These are phyloP conservation scores for Salix caprea DNA, from an alignment of 345 rosid species.

Conservation along the genomic window DNA sequence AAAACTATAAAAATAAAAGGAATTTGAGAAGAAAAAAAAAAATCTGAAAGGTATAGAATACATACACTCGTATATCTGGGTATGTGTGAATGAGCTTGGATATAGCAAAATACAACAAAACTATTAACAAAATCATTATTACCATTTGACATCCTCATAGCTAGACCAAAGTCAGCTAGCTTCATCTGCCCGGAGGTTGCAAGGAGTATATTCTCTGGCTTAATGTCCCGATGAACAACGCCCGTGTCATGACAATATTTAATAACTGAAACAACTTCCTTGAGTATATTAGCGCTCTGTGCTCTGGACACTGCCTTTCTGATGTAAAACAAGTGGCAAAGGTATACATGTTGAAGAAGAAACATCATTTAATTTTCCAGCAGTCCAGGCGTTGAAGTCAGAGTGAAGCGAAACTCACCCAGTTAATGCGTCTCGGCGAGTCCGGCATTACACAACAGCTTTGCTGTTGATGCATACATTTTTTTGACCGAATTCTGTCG, in stretches of 20 bases:
- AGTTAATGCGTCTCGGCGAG: too few species aligned
- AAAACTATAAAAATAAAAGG: background rate
- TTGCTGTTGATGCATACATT: too few species aligned
- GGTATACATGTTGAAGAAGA: too few species aligned
- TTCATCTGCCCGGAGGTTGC: slow-evolving; percentile 10
- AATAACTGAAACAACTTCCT: too few species aligned
- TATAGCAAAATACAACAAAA: background rate
- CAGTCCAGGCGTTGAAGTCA: too few species aligned
- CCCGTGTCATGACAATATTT: slow-evolving; percentile 16
- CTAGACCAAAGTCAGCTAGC: slow-evolving; percentile 14
- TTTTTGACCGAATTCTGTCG: too few species aligned
- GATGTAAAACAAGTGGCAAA: too few species aligned
- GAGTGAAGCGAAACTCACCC: too few species aligned
- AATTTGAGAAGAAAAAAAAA: background rate
- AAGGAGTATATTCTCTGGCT: slow-evolving; percentile 14
- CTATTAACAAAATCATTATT: background rate
- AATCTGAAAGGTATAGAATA: background rate
- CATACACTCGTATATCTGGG: background rate
- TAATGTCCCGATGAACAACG: slow-evolving; percentile 14
- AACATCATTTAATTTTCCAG: too few species aligned
- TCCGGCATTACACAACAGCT: too few species aligned
- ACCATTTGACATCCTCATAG: slow-evolving; percentile 10
- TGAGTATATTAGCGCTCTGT: too few species aligned
- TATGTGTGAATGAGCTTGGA: background rate
- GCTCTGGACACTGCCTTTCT: too few species aligned